Conservation (phyloP, 108 stramenopile species). For the Pseudonitzschia pungens region DNA sequence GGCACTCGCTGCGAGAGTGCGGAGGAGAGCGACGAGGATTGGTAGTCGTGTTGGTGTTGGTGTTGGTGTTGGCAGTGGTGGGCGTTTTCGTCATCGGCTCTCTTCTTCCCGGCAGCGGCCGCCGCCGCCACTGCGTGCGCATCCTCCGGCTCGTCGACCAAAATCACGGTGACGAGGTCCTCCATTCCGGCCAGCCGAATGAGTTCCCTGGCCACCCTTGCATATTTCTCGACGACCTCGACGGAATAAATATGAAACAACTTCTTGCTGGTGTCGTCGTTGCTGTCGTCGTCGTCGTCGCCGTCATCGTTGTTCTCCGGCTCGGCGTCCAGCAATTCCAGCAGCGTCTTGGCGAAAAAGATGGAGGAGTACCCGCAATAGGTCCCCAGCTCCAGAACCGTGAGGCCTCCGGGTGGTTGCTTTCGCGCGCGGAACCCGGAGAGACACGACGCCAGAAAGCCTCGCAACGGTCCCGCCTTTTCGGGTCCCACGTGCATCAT, state of each 20-base stretch:
- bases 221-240: constrained; percentile 61
- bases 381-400: constrained; percentile 76
- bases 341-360: constrained; percentile 44
- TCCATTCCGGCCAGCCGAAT: constrained; percentile 56
- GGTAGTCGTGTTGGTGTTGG: too few relatives aligned
- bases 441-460: constrained; percentile 32
- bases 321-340: constrained; percentile 2
- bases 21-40: constrained; percentile 3
- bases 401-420: not conserved
- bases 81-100: constrained; percentile 16
- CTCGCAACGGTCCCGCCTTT: constrained; percentile 58
- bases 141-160: constrained; percentile 2
- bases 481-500: constrained; percentile 91
- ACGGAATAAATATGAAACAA: constrained; percentile 55
- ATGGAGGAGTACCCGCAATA: constrained; percentile 88
- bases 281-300: not conserved
- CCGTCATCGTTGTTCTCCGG: not conserved
- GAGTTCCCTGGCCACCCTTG: constrained; percentile 57
- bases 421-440: too few relatives aligned
- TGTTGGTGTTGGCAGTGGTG: too few relatives aligned
- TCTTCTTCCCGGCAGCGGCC: not conserved
- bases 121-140: too few relatives aligned
- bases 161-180: constrained; percentile 49
- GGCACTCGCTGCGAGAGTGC: not conserved
- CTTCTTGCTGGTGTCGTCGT: constrained; percentile 14